Evolutionary conservation across 345 rosid genomes (phyloP).

Genomic region (Populus alba): DNA sequence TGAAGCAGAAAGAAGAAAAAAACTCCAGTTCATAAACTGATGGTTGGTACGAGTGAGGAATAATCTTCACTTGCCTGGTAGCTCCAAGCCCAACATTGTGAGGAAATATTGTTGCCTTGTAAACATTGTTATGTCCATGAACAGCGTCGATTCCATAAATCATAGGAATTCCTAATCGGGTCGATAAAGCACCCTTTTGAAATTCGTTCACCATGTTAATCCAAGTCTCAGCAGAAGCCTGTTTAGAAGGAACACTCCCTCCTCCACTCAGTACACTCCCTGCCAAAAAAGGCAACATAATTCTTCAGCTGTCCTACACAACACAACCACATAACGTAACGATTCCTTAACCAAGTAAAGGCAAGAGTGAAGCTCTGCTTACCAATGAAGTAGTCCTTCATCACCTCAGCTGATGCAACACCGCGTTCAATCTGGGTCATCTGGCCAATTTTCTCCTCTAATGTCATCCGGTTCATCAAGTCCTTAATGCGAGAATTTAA

Average conservation of each 20-base stretch:
- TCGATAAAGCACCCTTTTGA: slow-evolving; percentile 65
- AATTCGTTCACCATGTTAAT: slow-evolving; percentile 64
- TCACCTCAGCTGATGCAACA: slow-evolving; percentile 63
- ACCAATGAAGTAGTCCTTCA: slow-evolving; percentile 77
- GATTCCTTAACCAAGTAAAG: neutral
- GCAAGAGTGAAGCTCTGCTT: neutral
- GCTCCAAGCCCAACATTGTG: slow-evolving; percentile 84
- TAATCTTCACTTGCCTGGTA: slow-evolving; percentile 41
- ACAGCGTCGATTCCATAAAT: slow-evolving; percentile 93
- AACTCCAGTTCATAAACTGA: neutral
- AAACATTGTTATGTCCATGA: slow-evolving; percentile 86
- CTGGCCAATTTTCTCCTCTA: slow-evolving; percentile 86
- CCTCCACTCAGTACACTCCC: slow-evolving; percentile 96
- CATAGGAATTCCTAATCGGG: slow-evolving; percentile 82
- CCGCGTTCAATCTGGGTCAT: slow-evolving; percentile 85
- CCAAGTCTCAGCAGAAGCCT: slow-evolving; percentile 70
- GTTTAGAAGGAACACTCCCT: slow-evolving; percentile 65
- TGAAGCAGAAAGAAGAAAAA: neutral
- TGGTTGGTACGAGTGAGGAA: neutral
- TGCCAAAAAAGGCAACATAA: slow-evolving; percentile 2
- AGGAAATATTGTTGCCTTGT: slow-evolving; percentile 81
- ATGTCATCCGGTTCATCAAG: slow-evolving; percentile 73
- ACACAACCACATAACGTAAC: neutral
- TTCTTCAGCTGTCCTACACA: neutral
- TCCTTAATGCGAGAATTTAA: slow-evolving; percentile 54